Conservation (phyloP, 2,329 filamentous ascomycete species). For the Phyllosticta paracitricarpa region DNA sequence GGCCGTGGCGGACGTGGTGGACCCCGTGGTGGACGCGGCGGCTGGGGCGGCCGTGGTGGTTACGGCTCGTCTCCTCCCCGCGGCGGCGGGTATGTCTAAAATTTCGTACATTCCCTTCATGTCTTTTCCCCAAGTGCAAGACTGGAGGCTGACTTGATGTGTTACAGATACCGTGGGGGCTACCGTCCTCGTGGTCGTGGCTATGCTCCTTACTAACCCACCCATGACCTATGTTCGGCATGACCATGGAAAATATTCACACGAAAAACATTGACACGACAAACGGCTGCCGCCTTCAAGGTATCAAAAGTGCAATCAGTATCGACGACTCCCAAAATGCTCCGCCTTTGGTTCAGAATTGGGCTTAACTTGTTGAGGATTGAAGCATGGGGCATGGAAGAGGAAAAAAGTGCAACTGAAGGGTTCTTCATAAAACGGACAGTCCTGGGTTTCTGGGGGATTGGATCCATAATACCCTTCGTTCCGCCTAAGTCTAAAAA, state of each 20-base stretch:
- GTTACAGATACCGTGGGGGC: conserved; percentile 25
- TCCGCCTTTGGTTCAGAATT: not conserved
- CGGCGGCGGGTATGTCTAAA: conserved; percentile 28
- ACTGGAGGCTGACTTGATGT: not conserved
- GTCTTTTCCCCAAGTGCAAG: conserved; percentile 10
- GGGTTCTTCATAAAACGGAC: not conserved
- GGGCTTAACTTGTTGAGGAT: not conserved
- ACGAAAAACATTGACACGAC: not conserved
- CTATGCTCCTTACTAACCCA: conserved; percentile 19
- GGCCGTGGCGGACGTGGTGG: conserved; percentile 41
- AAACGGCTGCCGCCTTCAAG: not conserved
- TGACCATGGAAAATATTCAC: not conserved
- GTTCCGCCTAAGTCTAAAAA: not conserved
- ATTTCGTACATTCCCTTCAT: conserved; percentile 13
- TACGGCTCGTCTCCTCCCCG: conserved; percentile 33
- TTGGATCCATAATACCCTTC: not conserved
- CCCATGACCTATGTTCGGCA: not conserved
- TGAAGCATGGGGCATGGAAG: not conserved
- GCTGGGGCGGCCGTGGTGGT: conserved; percentile 40
- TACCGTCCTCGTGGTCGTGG: conserved; percentile 25
- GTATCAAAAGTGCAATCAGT: not conserved
- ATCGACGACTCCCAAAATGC: not conserved
- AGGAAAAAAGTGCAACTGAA: not conserved
- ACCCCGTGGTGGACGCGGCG: conserved; percentile 39
- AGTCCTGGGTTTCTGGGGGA: not conserved